Percentiles rank a stretch among this genome's conserved stretches.
These are phyloP conservation scores for Scutellaria galericulata DNA, from an alignment of 257 asterid species.

Conservation along the genomic window DNA sequence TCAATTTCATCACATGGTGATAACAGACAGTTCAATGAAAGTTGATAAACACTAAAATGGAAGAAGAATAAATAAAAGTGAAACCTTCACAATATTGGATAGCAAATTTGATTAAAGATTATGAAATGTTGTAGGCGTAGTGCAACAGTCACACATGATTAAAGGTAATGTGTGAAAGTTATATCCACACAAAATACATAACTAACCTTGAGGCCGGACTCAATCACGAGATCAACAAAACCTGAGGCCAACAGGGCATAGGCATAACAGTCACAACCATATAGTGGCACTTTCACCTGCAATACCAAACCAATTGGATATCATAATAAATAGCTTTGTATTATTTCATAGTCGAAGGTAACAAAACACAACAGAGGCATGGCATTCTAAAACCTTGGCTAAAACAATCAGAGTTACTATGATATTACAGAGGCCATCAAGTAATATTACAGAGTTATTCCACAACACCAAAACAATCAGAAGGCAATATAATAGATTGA, in stretches of 20 bases:
- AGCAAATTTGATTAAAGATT: conserved; percentile 14
- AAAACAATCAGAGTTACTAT: too few species aligned
- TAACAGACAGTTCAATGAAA: not conserved
- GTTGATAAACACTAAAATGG: not conserved
- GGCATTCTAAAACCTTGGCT: not conserved
- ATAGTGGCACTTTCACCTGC: conserved; percentile 96
- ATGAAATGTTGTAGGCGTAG: not conserved
- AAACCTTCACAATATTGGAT: not conserved
- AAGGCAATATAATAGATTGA: not conserved
- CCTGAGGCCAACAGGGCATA: conserved; percentile 95
- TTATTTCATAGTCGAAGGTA: not conserved
- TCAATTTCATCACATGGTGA: conserved; percentile 32
- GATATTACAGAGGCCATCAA: too few species aligned
- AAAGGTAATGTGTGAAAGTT: not conserved
- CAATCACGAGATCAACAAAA: conserved; percentile 86
- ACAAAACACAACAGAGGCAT: not conserved
- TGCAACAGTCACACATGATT: not conserved
- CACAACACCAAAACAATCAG: not conserved
- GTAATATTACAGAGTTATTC: not conserved
- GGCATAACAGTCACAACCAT: conserved; percentile 99
- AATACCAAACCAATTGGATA: conserved; percentile 26
- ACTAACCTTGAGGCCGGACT: conserved; percentile 92
- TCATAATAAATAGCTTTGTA: not conserved
- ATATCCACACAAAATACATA: conserved; percentile 7
- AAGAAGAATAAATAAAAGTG: conserved; percentile 12